Base-by-base conservation (phyloP, 139 green algal species). In the Cymbomonas tetramitiformis region DNA sequence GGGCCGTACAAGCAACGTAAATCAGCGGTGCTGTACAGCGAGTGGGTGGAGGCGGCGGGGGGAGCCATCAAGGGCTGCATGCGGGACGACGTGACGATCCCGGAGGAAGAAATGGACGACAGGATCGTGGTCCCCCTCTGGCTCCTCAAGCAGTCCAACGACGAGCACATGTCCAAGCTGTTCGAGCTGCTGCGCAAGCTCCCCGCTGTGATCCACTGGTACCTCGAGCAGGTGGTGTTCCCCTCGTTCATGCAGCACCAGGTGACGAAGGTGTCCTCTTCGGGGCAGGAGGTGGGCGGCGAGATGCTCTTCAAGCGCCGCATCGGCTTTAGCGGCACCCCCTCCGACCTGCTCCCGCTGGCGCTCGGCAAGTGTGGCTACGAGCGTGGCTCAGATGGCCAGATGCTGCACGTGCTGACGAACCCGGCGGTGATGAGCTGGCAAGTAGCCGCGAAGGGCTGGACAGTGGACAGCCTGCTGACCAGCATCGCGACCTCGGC, bases 251-350 rank as follows among this genome's bases (percentile, higher is more conserved):
- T 58, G 52, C 29, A 64, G 21, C 56, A 60, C 53, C 61, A 60
- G 2, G 30, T 23, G 10, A 21, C 49, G 33, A 60, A 60, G 41
- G 51, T 68, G 3, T 55, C 32, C 26, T 51, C 61, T 1, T 56
- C 46, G 10, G 61, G 61, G 21, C 61, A 68, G 38, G 61, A 68
- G 51, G 40, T 68, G 1, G 61, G 61, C 54, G 61, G 61, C 3
- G 38, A 68, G 41, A n/a, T 68, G 5, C 21, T 68, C 18, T 68
- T 68, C 46, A 36, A 36, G 8, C n/a, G 28, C 18, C 12, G 52
- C 12, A 31, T 61, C 30, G 51, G 50, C 18, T 57, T 61, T 51
- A 56, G 38, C 15, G 48, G 51, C 18, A 68, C 61, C 39, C 51
- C 61, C 9, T 25, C 46, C 26, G 48, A 62, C 25, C 38, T 62